Percentiles rank a stretch among this genome's conserved stretches.
These are phyloP conservation scores for Volvox reticuliferus DNA, from an alignment of 139 green algal species.

Conservation along the genomic window DNA sequence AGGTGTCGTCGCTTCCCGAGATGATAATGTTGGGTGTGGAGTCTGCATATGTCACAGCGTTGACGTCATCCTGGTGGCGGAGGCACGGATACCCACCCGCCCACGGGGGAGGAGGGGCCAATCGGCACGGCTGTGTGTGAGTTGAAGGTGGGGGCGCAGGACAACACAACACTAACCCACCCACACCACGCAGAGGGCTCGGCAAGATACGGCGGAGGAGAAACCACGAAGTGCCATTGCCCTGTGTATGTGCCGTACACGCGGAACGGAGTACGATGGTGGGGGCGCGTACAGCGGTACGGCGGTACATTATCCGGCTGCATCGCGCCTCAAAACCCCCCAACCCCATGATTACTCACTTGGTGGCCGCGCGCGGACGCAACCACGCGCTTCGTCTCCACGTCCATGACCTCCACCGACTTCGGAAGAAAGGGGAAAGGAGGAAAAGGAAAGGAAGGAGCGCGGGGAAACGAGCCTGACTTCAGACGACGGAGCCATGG, in stretches of 20 bases:
- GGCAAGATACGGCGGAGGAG: too few species aligned
- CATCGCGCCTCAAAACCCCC: neutral
- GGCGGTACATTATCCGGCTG: neutral
- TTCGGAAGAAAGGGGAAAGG: conserved; percentile 39
- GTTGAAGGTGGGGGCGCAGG: neutral
- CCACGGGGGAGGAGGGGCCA: neutral
- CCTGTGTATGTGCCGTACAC: neutral
- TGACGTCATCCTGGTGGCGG: conserved; percentile 86
- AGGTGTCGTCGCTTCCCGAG: conserved; percentile 87
- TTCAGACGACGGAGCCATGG: neutral
- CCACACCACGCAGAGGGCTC: too few species aligned
- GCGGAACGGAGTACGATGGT: neutral
- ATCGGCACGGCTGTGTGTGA: too few species aligned
- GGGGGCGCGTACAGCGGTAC: neutral
- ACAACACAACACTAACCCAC: neutral
- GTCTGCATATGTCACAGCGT: conserved; percentile 85
- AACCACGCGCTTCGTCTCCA: conserved; percentile 67
- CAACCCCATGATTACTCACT: neutral
- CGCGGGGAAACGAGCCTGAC: neutral
- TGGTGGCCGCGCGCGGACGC: conserved; percentile 1
- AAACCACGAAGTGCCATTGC: neutral
- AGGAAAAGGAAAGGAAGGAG: neutral
- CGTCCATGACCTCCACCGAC: conserved; percentile 85
- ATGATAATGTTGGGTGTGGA: conserved; percentile 80
- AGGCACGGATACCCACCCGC: too few species aligned